A percentile compares a stretch with the other conserved stretches of the same genome.
phyloP scores from a whole-genome alignment of 805 yeast species.

The Suhomyces sp. region DNA sequence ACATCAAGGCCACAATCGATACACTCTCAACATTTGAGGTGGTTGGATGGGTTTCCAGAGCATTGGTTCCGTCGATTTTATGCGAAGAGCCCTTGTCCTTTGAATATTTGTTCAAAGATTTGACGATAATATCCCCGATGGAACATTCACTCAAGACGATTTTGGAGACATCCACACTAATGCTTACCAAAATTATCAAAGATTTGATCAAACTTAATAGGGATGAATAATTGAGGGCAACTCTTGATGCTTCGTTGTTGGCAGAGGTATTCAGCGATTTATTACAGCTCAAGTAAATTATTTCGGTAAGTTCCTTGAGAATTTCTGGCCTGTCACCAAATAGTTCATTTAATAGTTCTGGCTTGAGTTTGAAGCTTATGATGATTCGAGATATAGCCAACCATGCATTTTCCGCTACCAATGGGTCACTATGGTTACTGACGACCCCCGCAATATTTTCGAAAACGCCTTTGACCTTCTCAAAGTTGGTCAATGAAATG shows the following conservation, averaged over 20 bases:
- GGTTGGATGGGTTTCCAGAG: conserved; percentile 6
- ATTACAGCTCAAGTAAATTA: conserved; percentile 26
- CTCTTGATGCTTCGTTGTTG: conserved; percentile 15
- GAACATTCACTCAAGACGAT: conserved; percentile 47
- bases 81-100: conserved; percentile 20
- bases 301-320: conserved; percentile 21
- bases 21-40: conserved; percentile 15
- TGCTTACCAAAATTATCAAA: conserved; percentile 41
- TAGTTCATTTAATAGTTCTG: conserved; percentile 45
- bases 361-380: conserved; percentile 44
- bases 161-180: conserved; percentile 40
- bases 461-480: conserved; percentile 53
- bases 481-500: conserved; percentile 44
- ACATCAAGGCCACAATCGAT: conserved; percentile 69
- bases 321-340: conserved; percentile 18
- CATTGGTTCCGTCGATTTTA: not conserved
- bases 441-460: conserved; percentile 58
- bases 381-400: conserved; percentile 58
- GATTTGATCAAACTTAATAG: conserved; percentile 45
- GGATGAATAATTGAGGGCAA: conserved; percentile 32
- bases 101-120: conserved; percentile 52
- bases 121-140: conserved; percentile 45
- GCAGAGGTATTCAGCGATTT: conserved; percentile 16
- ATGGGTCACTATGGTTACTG: conserved; percentile 52
- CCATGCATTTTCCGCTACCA: conserved; percentile 64